Base-by-base conservation (phyloP, 208 protist genomes). In the Trypanosoma scelopori region DNA sequence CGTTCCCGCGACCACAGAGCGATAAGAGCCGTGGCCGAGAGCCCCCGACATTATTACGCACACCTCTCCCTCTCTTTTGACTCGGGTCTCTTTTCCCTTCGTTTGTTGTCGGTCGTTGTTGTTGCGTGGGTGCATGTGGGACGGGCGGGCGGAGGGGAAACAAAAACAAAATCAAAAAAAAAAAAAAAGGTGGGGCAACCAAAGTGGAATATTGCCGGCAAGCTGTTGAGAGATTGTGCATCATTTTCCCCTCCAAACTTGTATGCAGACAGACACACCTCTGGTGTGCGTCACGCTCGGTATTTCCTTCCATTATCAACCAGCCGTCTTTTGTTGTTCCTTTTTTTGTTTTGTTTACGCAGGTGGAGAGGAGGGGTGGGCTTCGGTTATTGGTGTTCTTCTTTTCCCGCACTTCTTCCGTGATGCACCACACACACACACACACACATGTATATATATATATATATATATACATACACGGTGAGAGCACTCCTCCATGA, bases 1-100 rank as follows among this genome's bases (percentile, higher is more conserved):
- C 3, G 74, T 82, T 18, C 84, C 86, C 6, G 91, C 87, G 37
- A 96, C 84, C 5, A 93, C 82, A 6, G 86, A 92, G 25, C 76
- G 85, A 58, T 86, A 96, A 0, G 88, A 93, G 0, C 91, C 91
- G 9, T 76, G 82, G 39, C 91, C 91, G 35, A 96, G 53, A 3
- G 88, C 91, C 50, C 91, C 91, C 5, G 87, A 91, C 90, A 95
- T 95, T 20, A 52, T 28, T 60, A 74, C n/a, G 30, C 12, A 30
- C 15, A 9, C 32, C 32, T 9, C 32, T 9, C 9, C 32, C 32
- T 9, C 32, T 9, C 9, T 9, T 41, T 50, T 50, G 4, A 50
- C 11, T 48, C 20, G 15, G 20, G 15, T 3, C 23, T 37, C 23
- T 23, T n/a, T 53, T 27, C 11, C 16, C 18, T 27, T 35, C 32